phyloP scores from a whole-genome alignment of 805 yeast species.

The Candida yuanshanica region DNA sequence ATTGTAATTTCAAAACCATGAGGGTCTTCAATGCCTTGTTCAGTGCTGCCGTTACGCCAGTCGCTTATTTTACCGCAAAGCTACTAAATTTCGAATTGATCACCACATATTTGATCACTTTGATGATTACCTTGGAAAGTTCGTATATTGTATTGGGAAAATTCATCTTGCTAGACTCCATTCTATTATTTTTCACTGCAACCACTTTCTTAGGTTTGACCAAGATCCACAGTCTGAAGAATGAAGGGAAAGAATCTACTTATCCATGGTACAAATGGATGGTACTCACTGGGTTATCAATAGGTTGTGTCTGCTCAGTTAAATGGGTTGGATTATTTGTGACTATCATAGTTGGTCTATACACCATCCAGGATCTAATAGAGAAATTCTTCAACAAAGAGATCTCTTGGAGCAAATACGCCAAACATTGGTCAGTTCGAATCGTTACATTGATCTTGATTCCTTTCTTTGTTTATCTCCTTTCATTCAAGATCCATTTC shows the following conservation, averaged over 20 bases:
- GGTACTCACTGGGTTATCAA: conserved; percentile 53
- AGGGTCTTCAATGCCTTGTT: conserved; percentile 67
- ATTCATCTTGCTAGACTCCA: conserved; percentile 71
- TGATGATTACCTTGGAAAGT: conserved; percentile 62
- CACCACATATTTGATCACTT: conserved; percentile 54
- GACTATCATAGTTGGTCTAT: conserved; percentile 55
- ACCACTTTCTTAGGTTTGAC: conserved; percentile 59
- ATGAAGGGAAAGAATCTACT: conserved; percentile 32
- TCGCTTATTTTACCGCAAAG: conserved; percentile 66
- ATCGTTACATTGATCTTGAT: conserved; percentile 58
- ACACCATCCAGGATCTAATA: conserved; percentile 48
- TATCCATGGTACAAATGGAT: conserved; percentile 48
- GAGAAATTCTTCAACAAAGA: conserved; percentile 33
- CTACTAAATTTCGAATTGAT: conserved; percentile 45
- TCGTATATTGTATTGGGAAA: conserved; percentile 66
- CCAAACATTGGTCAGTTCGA: conserved; percentile 69
- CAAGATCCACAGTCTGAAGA: conserved; percentile 44
- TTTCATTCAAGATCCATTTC: conserved; percentile 80
- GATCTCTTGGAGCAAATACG: conserved; percentile 31
- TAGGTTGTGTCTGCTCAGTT: conserved; percentile 80
- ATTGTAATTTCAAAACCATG: conserved; percentile 57
- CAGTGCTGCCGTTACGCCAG: conserved; percentile 60
- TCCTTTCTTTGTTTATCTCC: conserved; percentile 65
- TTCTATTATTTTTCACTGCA: conserved; percentile 70
- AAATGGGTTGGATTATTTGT: conserved; percentile 82